Conservation (phyloP, 129 eudicot genomes). For the Cynara cardunculus region DNA sequence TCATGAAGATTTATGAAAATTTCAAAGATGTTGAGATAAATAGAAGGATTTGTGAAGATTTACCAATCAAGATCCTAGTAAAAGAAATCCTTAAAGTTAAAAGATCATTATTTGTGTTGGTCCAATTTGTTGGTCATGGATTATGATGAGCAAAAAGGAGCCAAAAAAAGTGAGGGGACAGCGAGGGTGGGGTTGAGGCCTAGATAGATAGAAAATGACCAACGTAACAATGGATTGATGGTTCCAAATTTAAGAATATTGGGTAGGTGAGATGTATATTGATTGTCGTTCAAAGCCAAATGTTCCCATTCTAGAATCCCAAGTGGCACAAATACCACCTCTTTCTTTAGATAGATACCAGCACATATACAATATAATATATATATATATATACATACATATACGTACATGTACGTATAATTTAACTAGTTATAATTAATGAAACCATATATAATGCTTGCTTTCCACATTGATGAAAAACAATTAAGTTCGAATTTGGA, state of each 20-base stretch:
- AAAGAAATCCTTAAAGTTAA: background rate
- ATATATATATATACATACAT: background rate
- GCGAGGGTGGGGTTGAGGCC: background rate
- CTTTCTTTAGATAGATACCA: constrained; percentile 10
- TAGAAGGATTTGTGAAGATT: background rate
- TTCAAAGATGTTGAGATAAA: background rate
- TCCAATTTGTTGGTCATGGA: background rate
- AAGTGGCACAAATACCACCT: constrained; percentile 30
- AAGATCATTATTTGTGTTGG: background rate
- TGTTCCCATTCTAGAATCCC: constrained; percentile 24
- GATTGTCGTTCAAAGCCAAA: constrained; percentile 15
- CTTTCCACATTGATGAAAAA: background rate
- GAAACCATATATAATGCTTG: background rate
- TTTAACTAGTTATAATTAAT: too few species aligned
- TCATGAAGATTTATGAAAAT: too few species aligned
- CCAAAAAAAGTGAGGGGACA: background rate
- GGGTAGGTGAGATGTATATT: constrained; percentile 31
- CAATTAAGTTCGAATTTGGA: background rate
- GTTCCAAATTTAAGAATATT: constrained; percentile 23
- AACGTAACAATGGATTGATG: constrained; percentile 18
- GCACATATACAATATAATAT: background rate
- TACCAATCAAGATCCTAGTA: background rate
- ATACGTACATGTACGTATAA: too few species aligned
- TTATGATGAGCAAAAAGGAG: background rate
- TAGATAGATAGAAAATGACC: constrained; percentile 21